Evolutionary conservation across 1,139 yeast genomes (phyloP).

Genomic region (Arxiozyma bovina): DNA sequence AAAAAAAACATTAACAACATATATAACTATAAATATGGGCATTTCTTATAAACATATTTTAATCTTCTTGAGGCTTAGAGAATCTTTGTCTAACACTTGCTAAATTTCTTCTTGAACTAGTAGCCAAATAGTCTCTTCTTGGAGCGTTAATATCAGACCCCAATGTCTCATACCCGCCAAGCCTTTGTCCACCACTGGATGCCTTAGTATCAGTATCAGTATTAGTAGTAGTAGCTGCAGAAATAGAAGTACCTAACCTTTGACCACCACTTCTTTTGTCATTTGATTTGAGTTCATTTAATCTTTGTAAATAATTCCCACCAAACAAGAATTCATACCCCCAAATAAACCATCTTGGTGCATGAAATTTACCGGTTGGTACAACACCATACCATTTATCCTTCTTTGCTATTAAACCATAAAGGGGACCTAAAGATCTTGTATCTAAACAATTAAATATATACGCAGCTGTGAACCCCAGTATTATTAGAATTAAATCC

Average conservation of each 20-base stretch:
- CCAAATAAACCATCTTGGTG: conserved; percentile 20
- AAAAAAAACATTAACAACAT: background rate
- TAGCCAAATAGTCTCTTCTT: conserved; percentile 3
- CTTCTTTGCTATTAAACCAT: conserved; percentile 20
- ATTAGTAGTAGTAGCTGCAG: background rate
- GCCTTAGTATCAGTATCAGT: background rate
- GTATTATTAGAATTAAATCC: conserved; percentile 14
- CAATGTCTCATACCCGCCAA: conserved; percentile 3
- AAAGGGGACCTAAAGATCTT: conserved; percentile 28
- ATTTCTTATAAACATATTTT: background rate
- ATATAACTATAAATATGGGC: no score
- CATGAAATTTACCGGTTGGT: conserved; percentile 22
- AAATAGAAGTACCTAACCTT: conserved; percentile 1
- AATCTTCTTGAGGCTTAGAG: background rate
- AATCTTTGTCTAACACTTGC: background rate
- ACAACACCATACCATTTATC: conserved; percentile 17
- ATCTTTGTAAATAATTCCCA: conserved; percentile 4
- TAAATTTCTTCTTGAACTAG: conserved; percentile 3
- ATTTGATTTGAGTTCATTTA: background rate
- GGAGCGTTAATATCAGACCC: background rate
- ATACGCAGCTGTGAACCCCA: conserved; percentile 26
- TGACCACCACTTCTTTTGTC: conserved; percentile 1
- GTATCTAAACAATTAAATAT: conserved; percentile 29
- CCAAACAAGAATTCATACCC: conserved; percentile 11
- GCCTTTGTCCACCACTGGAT: conserved; percentile 3